Evolutionary conservation across 1,139 yeast genomes (phyloP).

Genomic region (Yamadazyma songkhlaensis): DNA sequence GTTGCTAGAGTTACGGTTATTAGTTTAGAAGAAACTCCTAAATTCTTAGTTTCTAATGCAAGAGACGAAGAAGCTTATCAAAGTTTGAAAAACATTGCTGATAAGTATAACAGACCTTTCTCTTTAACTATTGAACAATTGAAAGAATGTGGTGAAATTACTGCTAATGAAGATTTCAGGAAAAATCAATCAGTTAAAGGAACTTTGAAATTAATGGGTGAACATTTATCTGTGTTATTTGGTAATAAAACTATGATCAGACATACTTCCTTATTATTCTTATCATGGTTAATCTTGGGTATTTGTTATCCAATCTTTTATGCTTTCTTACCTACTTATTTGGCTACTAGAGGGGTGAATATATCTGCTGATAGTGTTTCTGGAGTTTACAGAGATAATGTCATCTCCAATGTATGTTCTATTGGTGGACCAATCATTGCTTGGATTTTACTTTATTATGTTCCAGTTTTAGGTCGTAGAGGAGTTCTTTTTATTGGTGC

Average conservation of each 20-base stretch:
- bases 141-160: conserved; percentile 40
- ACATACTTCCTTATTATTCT: conserved; percentile 27
- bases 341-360: conserved; percentile 39
- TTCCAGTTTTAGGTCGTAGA: conserved; percentile 30
- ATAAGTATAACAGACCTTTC: conserved; percentile 39
- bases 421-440: conserved; percentile 35
- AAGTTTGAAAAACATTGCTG: conserved; percentile 35
- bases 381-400: conserved; percentile 32
- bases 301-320: conserved; percentile 40
- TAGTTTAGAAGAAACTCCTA: conserved; percentile 55
- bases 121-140: conserved; percentile 46
- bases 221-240: conserved; percentile 28
- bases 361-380: conserved; percentile 23
- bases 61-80: conserved; percentile 50
- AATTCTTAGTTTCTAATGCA: conserved; percentile 50
- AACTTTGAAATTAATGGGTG: conserved; percentile 16
- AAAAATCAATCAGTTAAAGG: conserved; percentile 18
- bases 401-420: conserved; percentile 26
- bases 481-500: conserved; percentile 36
- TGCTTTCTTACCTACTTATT: conserved; percentile 35
- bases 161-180: conserved; percentile 23
- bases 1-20: conserved; percentile 45
- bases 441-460: conserved; percentile 22
- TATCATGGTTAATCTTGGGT: conserved; percentile 38
- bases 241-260: conserved; percentile 23